Base-by-base conservation (phyloP, 2,329 filamentous ascomycete species). In the Phialophora macrospora region DNA sequence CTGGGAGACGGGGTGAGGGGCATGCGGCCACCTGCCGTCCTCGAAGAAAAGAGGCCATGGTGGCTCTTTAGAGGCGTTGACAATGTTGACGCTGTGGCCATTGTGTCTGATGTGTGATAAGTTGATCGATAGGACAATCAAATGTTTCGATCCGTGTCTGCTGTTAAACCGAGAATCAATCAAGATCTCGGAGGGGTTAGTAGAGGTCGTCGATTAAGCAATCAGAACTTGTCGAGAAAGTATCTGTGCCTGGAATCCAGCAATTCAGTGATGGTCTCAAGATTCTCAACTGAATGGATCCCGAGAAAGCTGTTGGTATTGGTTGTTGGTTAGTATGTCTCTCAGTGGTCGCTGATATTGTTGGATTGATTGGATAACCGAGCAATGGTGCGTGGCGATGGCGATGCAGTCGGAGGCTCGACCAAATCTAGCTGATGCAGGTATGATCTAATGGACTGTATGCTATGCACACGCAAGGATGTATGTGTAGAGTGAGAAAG, bases 11-110 rank as follows among this genome's bases (percentile, higher is more conserved):
- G 94, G 3, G 94, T 97, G 76, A 99, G 83, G 73, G 95, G 93
- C 85, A 96, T 93, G 69, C 95, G 92, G 77, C 93, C 93, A 81
- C 94, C 93, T 79, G 93, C 95, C 77, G 93, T 95, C 78, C 93
- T 93, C 73, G 91, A 88, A 72, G 90, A 93, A 83, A 98, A 97
- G 75, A 97, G 86, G 66, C 93, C 92, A 81, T 90, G 88, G 80
- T 97, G 94, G 85, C 91, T 95, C 86, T 97, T 98, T 77, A 95
- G 85, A 67, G 95, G 95, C 68, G 95, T 98, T 75, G 92, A 91
- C 80, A 97, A 88, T 77, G 28, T 34, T 28, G 87, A 83, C 78
- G 86, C 82, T 79, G 89, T 90, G 78, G 94, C 92, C 94, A 98
- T 98, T 78, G 74, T 85, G 80, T 48, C 65, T 66, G 55, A 74